Percentiles rank a stretch among this genome's conserved stretches.
Conservation (phyloP, 306 rosid genomes). For the Senna siamea region DNA sequence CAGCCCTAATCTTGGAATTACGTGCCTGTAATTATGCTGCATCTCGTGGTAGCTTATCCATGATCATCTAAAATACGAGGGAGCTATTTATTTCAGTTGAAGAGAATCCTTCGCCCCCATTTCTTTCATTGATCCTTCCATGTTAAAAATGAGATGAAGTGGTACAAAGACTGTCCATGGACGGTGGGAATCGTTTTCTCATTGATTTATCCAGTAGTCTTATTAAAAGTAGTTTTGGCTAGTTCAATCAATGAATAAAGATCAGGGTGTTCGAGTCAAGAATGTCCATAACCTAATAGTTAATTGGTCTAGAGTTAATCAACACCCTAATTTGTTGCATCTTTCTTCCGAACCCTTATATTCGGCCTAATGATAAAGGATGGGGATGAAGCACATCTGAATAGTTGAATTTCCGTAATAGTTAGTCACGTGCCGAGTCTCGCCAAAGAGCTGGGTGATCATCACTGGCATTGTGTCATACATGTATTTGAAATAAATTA, state of each 20-base stretch:
- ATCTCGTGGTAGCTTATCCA: background rate
- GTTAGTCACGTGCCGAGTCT: no score
- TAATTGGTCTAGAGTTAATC: background rate
- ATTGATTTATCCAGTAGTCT: background rate
- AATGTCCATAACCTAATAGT: background rate
- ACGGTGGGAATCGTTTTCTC: background rate
- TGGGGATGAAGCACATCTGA: constrained; percentile 8
- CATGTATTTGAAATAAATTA: background rate
- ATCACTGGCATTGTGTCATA: background rate
- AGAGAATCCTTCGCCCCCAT: background rate
- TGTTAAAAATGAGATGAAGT: background rate
- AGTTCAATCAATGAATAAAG: background rate
- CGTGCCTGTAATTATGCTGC: background rate
- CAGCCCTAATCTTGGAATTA: background rate
- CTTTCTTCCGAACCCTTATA: background rate
- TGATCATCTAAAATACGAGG: background rate
- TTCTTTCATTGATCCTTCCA: background rate
- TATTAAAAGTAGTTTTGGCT: background rate
- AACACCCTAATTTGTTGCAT: background rate
- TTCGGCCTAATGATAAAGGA: background rate
- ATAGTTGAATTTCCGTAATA: background rate
- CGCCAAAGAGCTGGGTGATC: constrained; percentile 15
- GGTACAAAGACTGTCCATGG: background rate
- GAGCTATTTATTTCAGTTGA: background rate
- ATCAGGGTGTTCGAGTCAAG: background rate